Conservation (phyloP, 257 asterid genomes). For the Nicotiana otophora region DNA sequence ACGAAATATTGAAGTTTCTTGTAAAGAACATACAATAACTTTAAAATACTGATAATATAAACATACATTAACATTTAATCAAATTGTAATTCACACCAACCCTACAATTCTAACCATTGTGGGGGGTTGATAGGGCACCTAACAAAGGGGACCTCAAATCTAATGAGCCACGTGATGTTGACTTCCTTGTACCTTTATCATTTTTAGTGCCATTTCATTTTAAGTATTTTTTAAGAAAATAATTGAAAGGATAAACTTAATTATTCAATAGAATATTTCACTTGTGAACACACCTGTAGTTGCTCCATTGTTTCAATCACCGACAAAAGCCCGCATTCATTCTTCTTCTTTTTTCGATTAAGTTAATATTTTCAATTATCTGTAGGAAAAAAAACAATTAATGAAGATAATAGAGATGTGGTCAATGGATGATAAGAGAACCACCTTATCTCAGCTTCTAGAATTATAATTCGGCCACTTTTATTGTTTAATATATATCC, state of each 20-base stretch:
- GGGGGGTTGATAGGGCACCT: not conserved
- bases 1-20: too few relatives aligned
- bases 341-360: not conserved
- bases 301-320: not conserved
- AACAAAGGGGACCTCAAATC: not conserved
- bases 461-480: too few relatives aligned
- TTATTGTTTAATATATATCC: too few relatives aligned
- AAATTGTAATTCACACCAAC: not conserved
- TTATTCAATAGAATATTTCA: not conserved
- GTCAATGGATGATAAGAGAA: not conserved
- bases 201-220: not conserved
- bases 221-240: not conserved
- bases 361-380: not conserved
- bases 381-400: not conserved
- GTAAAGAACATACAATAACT: too few relatives aligned
- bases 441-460: not conserved
- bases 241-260: not conserved
- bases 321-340: not conserved
- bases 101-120: not conserved
- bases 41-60: not conserved
- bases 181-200: not conserved
- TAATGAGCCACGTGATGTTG: constrained; percentile 4
- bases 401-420: not conserved
- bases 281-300: not conserved
- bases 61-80: not conserved